phyloP scores from a whole-genome alignment of 1,284 basidiomycete species.

The Paramarasmius palmivorus region DNA sequence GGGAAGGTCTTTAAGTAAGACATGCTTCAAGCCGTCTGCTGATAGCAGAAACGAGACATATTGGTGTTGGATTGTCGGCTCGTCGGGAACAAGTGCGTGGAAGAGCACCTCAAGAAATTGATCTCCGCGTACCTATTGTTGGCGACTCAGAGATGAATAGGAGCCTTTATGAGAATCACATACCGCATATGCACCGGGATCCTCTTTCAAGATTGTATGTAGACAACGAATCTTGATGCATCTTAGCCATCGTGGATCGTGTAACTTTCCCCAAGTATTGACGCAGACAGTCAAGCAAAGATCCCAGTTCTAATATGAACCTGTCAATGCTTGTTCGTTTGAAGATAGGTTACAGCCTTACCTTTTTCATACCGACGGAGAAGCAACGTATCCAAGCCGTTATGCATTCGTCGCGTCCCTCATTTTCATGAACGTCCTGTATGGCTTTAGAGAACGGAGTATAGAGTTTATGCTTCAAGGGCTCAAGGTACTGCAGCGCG shows the following conservation, averaged over 20 bases:
- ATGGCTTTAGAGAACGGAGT: background rate
- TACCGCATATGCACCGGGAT: conserved; percentile 66
- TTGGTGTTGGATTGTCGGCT: conserved; percentile 59
- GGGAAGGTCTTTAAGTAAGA: conserved; percentile 39
- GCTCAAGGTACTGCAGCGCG: too few species aligned
- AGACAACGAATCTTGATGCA: conserved; percentile 74
- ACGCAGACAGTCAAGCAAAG: conserved; percentile 65
- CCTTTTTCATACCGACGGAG: conserved; percentile 51
- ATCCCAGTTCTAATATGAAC: conserved; percentile 21
- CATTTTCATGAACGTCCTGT: background rate
- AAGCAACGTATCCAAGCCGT: conserved; percentile 82
- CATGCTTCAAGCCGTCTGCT: conserved; percentile 53
- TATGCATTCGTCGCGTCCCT: conserved; percentile 53
- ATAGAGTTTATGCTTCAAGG: conserved; percentile 5
- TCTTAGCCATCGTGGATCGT: conserved; percentile 52
- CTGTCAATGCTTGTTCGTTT: too few species aligned
- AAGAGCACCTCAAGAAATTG: conserved; percentile 61
- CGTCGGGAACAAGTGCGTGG: conserved; percentile 52
- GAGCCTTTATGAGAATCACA: conserved; percentile 23
- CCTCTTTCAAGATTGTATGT: conserved; percentile 62
- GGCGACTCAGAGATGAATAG: background rate
- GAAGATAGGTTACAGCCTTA: background rate
- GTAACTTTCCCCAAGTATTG: conserved; percentile 54
- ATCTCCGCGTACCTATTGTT: conserved; percentile 46
- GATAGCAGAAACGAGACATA: conserved; percentile 55